Evolutionary conservation across 2,329 filamentous ascomycete species (phyloP).

Genomic region (Penicillium freii): DNA sequence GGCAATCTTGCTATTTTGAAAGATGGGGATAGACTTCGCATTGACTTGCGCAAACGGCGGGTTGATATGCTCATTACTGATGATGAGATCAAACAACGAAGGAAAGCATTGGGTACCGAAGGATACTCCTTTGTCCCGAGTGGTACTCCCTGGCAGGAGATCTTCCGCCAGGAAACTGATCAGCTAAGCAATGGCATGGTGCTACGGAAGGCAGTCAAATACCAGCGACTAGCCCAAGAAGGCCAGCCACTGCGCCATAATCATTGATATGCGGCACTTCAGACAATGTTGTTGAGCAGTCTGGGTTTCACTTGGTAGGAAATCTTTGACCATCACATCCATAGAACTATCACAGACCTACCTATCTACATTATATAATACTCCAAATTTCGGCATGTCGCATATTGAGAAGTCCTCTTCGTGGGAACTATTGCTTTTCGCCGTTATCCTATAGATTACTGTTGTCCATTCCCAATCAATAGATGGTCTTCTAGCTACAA

Average conservation of each 20-base stretch:
- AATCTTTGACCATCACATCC: not conserved
- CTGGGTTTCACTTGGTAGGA: not conserved
- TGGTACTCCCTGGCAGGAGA: constrained; percentile 51
- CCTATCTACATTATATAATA: not conserved
- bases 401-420: not conserved
- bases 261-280: constrained; percentile 31
- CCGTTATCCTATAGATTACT: too few relatives aligned
- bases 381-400: not conserved
- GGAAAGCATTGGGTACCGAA: constrained; percentile 1
- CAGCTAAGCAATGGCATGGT: constrained; percentile 51
- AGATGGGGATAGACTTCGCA: constrained; percentile 51
- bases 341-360: not conserved
- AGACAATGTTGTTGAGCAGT: not conserved
- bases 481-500: too few relatives aligned
- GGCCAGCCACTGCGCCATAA: constrained; percentile 45
- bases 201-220: constrained; percentile 47
- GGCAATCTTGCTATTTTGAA: constrained; percentile 53
- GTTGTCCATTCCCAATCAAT: not conserved
- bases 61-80: constrained; percentile 48
- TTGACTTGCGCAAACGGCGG: constrained; percentile 50
- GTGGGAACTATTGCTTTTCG: not conserved
- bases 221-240: constrained; percentile 48
- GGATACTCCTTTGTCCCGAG: constrained; percentile 1
- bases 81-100: constrained; percentile 42
- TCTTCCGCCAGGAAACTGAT: constrained; percentile 49